Conservation (phyloP, 75 land plant genomes). For the Cupressus sempervirens region DNA sequence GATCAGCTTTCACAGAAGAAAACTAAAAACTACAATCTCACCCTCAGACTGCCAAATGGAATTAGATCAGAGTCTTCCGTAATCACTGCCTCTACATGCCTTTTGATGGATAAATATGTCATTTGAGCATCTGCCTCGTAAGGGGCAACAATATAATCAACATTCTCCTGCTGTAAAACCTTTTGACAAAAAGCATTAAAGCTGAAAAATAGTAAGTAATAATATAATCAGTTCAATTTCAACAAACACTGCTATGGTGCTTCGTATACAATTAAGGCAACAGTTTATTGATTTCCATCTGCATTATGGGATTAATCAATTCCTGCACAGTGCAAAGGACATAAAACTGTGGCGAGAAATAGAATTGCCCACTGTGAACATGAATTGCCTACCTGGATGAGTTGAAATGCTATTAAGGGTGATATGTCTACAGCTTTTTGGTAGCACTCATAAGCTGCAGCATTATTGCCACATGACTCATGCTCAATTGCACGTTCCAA, state of each 20-base stretch:
- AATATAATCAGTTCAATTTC: constrained; percentile 4
- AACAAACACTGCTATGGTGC: background rate
- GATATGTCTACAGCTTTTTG: constrained; percentile 96
- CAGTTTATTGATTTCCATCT: background rate
- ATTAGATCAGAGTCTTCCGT: constrained; percentile 95
- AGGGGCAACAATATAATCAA: constrained; percentile 86
- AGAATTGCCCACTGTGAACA: background rate
- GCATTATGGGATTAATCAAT: background rate
- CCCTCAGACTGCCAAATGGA: constrained; percentile 89
- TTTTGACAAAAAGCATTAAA: constrained; percentile 11
- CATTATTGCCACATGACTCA: constrained; percentile 73
- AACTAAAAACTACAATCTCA: constrained; percentile 18
- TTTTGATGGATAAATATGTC: constrained; percentile 76
- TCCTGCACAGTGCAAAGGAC: background rate
- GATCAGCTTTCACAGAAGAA: background rate
- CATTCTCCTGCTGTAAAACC: constrained; percentile 81
- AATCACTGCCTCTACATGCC: constrained; percentile 75
- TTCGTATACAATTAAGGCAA: background rate
- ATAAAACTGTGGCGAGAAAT: background rate
- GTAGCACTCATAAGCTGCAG: constrained; percentile 87
- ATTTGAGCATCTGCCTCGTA: constrained; percentile 99
- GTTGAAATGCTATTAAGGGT: constrained; percentile 71
- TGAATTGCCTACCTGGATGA: constrained; percentile 58
- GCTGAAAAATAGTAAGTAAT: background rate
- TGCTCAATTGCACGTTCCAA: constrained; percentile 80